Evolutionary conservation across 176 grass and related monocot genomes (phyloP).

Genomic region (Musa schizocarpa): DNA sequence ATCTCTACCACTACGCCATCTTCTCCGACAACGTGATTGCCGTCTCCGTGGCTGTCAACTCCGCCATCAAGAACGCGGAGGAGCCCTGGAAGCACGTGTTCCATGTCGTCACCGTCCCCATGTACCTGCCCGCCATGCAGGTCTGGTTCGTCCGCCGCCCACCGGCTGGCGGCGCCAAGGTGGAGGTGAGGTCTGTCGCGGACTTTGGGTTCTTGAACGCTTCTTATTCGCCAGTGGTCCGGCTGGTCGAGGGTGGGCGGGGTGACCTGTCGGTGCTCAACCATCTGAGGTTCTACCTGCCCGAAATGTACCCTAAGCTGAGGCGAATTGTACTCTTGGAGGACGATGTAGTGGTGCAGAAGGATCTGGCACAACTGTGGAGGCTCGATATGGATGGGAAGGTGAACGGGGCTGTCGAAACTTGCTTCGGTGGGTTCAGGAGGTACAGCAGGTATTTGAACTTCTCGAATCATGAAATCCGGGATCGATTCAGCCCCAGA

Average conservation of each 20-base stretch:
- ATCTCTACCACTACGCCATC: slow-evolving; percentile 66
- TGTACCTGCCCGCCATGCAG: slow-evolving; percentile 81
- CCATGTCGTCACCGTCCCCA: slow-evolving; percentile 80
- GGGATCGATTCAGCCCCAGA: slow-evolving; percentile 45
- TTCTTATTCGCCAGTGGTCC: slow-evolving; percentile 69
- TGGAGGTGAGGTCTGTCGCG: slow-evolving; percentile 56
- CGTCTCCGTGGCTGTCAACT: slow-evolving; percentile 69
- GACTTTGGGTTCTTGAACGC: slow-evolving; percentile 70
- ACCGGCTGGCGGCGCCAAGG: slow-evolving; percentile 52
- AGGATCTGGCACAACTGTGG: slow-evolving; percentile 59
- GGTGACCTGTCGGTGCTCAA: slow-evolving; percentile 54
- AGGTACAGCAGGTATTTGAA: slow-evolving; percentile 83
- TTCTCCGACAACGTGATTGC: slow-evolving; percentile 91
- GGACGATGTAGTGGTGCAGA: slow-evolving; percentile 95
- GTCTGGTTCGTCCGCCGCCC: slow-evolving; percentile 38
- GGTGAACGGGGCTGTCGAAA: slow-evolving; percentile 85
- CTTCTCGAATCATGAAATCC: slow-evolving; percentile 59
- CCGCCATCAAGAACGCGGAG: slow-evolving; percentile 47
- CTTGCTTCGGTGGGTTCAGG: slow-evolving; percentile 80
- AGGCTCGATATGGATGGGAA: slow-evolving; percentile 68
- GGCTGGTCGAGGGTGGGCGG: slow-evolving; percentile 57
- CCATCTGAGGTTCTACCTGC: slow-evolving; percentile 88
- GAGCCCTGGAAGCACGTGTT: slow-evolving; percentile 80
- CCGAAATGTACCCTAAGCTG: slow-evolving; percentile 71
- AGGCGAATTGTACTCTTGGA: slow-evolving; percentile 65